These are phyloP conservation scores for Neohortaea acidophila DNA, from an alignment of 495 filamentous ascomycete genomes.

Conservation along the genomic window DNA sequence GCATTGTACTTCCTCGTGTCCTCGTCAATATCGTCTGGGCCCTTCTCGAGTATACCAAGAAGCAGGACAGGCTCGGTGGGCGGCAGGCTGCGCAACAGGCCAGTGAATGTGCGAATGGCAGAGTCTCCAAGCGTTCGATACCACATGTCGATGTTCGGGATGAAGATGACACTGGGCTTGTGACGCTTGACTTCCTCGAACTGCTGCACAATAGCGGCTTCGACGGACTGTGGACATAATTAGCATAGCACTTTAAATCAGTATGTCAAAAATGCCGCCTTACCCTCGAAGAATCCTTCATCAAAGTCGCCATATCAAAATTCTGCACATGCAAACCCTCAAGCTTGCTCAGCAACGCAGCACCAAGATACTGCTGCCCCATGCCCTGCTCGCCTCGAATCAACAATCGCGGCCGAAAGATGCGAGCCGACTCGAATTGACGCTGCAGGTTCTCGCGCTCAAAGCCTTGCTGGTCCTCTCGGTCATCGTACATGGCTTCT, in stretches of 20 bases:
- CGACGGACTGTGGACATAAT: conserved; percentile 41
- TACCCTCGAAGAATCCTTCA: conserved; percentile 51
- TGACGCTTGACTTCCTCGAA: conserved; percentile 86
- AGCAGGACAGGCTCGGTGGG: conserved; percentile 80
- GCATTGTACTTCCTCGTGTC: neutral
- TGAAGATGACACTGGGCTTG: conserved; percentile 90
- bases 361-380: conserved; percentile 84
- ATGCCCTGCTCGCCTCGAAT: conserved; percentile 67
- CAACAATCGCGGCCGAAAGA: conserved; percentile 78
- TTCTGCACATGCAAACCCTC: conserved; percentile 88
- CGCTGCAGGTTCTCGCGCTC: conserved; percentile 70
- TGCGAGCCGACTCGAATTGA: conserved; percentile 74
- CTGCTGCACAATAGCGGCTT: conserved; percentile 73
- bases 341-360: conserved; percentile 74
- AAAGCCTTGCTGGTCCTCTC: conserved; percentile 61
- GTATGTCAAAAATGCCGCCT: conserved; percentile 1
- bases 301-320: conserved; percentile 77
- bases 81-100: conserved; percentile 59
- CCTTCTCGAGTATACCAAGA: conserved; percentile 57
- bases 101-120: conserved; percentile 62
- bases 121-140: conserved; percentile 50
- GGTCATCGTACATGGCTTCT: conserved; percentile 86
- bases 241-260: neutral
- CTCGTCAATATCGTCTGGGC: conserved; percentile 30
- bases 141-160: conserved; percentile 82